phyloP scores from a whole-genome alignment of 2,329 filamentous ascomycete species.

The Colletotrichum australisinense region DNA sequence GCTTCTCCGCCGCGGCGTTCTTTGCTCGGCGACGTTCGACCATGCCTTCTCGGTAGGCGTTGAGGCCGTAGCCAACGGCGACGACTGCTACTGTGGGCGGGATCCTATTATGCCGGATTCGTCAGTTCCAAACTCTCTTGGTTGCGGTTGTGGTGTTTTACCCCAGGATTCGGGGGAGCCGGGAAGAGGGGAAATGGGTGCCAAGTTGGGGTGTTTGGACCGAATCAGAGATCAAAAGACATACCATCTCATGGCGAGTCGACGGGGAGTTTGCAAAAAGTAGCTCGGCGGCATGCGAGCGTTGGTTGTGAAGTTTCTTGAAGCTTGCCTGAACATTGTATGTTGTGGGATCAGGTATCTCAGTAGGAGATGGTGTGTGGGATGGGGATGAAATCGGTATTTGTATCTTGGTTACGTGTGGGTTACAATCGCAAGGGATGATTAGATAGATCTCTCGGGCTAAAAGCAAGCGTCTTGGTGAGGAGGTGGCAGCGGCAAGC shows the following conservation, averaged over 20 bases:
- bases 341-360: not conserved
- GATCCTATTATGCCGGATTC: constrained; percentile 40
- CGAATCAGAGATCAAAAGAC: constrained; percentile 23
- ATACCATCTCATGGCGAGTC: constrained; percentile 47
- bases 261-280: constrained; percentile 45
- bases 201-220: not conserved
- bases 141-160: not conserved
- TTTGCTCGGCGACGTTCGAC: constrained; percentile 41
- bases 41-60: constrained; percentile 45
- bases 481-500: constrained; percentile 26
- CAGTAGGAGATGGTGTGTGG: not conserved
- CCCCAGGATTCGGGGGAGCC: constrained; percentile 3
- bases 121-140: constrained; percentile 4
- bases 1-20: constrained; percentile 46
- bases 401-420: constrained; percentile 14
- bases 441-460: constrained; percentile 11
- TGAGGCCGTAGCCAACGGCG: constrained; percentile 49
- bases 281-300: constrained; percentile 48
- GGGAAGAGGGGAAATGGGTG: not conserved
- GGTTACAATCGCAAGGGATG: constrained; percentile 24
- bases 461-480: constrained; percentile 3
- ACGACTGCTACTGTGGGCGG: constrained; percentile 46
- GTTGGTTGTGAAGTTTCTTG: constrained; percentile 47
- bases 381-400: constrained; percentile 9
- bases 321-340: constrained; percentile 34